A percentile compares a stretch with the other conserved stretches of the same genome.
Conservation (phyloP, 1,139 yeast species). For the Sugiyamaella novakii region DNA sequence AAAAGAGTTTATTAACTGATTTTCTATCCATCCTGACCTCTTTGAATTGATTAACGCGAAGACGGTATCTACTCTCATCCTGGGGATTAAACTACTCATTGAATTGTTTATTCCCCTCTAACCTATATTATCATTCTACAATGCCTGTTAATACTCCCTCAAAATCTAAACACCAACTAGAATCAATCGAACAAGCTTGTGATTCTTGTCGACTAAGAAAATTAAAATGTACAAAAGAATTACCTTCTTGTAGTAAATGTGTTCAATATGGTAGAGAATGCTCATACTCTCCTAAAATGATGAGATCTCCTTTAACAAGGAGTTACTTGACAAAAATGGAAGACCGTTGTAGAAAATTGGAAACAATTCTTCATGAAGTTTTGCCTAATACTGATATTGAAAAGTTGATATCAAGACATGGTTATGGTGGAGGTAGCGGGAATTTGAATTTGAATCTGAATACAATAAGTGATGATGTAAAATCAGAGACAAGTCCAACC, state of each 20-base stretch:
- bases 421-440: neutral
- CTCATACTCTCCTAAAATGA: slow-evolving; percentile 72
- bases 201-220: slow-evolving; percentile 55
- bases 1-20: too few species aligned
- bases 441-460: neutral
- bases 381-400: slow-evolving; percentile 51
- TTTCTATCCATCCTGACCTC: too few species aligned
- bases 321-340: slow-evolving; percentile 71
- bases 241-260: slow-evolving; percentile 78
- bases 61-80: too few species aligned
- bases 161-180: too few species aligned
- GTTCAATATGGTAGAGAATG: slow-evolving; percentile 72
- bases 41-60: too few species aligned
- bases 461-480: too few species aligned
- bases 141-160: too few species aligned
- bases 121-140: too few species aligned
- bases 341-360: slow-evolving; percentile 58
- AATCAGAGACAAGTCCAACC: neutral
- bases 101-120: too few species aligned
- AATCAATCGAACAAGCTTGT: slow-evolving; percentile 38
- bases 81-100: too few species aligned
- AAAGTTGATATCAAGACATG: slow-evolving; percentile 32
- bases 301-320: slow-evolving; percentile 79
- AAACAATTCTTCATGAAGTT: slow-evolving; percentile 51
- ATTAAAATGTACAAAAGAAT: slow-evolving; percentile 64